These are phyloP conservation scores for Saccharomycopsis oosterbeekiorum DNA, from an alignment of 805 yeast species.

Conservation along the genomic window DNA sequence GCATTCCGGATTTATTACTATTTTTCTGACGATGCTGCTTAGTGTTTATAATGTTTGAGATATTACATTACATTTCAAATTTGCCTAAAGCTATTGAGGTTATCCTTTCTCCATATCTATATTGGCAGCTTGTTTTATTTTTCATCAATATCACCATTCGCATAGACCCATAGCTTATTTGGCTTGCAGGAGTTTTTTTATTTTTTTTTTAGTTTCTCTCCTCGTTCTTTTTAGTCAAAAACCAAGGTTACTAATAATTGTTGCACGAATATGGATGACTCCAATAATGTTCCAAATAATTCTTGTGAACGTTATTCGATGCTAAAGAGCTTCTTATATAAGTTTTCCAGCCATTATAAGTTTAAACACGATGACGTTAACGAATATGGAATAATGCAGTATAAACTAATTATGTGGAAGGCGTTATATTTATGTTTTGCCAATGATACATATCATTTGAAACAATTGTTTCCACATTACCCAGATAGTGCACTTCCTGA, in stretches of 20 bases:
- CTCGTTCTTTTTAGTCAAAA: neutral
- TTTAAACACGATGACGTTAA: neutral
- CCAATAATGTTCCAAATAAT: neutral
- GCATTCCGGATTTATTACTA: neutral
- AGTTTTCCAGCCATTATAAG: neutral
- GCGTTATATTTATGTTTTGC: constrained; percentile 28
- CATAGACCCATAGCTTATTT: too few species aligned
- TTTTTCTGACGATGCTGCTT: neutral
- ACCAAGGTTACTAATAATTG: too few species aligned
- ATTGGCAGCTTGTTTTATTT: too few species aligned
- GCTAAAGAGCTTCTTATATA: neutral
- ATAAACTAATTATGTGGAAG: constrained; percentile 10
- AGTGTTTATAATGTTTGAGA: too few species aligned
- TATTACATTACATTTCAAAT: too few species aligned
- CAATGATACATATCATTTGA: constrained; percentile 30
- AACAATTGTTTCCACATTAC: constrained; percentile 27
- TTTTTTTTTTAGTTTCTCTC: neutral
- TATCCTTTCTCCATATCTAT: too few species aligned
- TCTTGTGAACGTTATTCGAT: neutral
- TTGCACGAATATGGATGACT: neutral
- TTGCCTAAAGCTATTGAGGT: too few species aligned
- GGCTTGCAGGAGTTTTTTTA: too few species aligned
- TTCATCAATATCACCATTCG: too few species aligned
- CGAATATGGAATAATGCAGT: neutral
- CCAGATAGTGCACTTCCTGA: constrained; percentile 21